Evolutionary conservation across 352 stramenopile species (phyloP).

Genomic region (Pythium periplocum): DNA sequence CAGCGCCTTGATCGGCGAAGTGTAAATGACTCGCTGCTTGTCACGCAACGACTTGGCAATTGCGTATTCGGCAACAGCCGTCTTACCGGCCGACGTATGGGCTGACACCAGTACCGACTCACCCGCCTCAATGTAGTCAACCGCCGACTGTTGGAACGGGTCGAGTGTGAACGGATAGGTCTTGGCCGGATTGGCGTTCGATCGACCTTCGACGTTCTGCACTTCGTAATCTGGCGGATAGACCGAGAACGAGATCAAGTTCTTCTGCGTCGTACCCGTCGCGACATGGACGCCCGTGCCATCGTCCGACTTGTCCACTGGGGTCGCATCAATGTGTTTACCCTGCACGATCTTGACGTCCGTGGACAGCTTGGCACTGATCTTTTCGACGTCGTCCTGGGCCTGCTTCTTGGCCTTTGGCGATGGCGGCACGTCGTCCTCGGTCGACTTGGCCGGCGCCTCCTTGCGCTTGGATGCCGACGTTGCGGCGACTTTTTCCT

Average conservation of each 20-base stretch:
- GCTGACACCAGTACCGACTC: slow-evolving; percentile 98
- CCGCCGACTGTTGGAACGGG: slow-evolving; percentile 96
- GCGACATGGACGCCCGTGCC: slow-evolving; percentile 68
- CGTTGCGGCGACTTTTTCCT: slow-evolving; percentile 32
- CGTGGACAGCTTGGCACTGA: background rate
- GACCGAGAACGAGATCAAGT: slow-evolving; percentile 93
- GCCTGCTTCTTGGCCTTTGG: too few species aligned
- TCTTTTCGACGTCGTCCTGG: too few species aligned
- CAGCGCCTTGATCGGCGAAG: slow-evolving; percentile 99
- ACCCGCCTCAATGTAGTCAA: slow-evolving; percentile 94
- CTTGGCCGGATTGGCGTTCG: slow-evolving; percentile 90
- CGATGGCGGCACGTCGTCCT: slow-evolving; percentile 20
- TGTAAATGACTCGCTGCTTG: slow-evolving; percentile 97
- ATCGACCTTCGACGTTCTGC: slow-evolving; percentile 38
- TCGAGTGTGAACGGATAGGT: slow-evolving; percentile 98
- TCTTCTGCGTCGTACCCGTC: slow-evolving; percentile 94
- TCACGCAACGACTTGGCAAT: slow-evolving; percentile 96
- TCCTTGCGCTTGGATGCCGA: slow-evolving; percentile 41
- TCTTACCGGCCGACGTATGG: slow-evolving; percentile 98
- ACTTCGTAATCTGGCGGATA: slow-evolving; percentile 72
- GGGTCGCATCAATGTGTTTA: slow-evolving; percentile 70
- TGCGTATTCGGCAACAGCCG: slow-evolving; percentile 97
- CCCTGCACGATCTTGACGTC: slow-evolving; percentile 63
- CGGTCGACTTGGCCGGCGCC: slow-evolving; percentile 9
- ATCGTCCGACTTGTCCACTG: slow-evolving; percentile 27